Base-by-base conservation (phyloP, 257 asterid genomes). In the Solanum sparsipilum region DNA sequence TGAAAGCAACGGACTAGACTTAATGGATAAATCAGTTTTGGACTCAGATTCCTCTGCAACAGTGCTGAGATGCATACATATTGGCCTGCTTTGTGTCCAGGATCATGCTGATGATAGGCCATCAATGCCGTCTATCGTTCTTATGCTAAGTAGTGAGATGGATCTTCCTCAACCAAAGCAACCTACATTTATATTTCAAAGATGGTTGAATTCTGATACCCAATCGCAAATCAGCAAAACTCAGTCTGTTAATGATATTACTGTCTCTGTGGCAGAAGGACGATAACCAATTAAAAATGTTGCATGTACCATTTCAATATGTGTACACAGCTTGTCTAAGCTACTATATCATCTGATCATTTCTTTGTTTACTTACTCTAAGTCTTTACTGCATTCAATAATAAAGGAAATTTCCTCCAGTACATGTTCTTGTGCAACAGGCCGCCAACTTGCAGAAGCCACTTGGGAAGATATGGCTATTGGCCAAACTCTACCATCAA, bases 71-170 rank as follows among this genome's bases (percentile, higher is more conserved):
- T 94, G 96, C 90, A 91, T 95, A 48, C 92, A 94, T 21, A 92
- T 93, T 9, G 96, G 94, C 5, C 88, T 95, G 68, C 75, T 95
- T 84, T 93, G 98, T 86, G 96, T 95, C 29, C 97, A 95, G 83
- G 93, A 95, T 75, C 90, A 86, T 68, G 91, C 94, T 1, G 85
- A 70, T 48, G 94, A 93, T 31, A 89, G 98, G 44, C 95, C 98
- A 0, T 67, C 91, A 6, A 94, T 95, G 90, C 89, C 93, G 8
- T 85, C 89, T 18, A 92, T 94, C 10, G 89, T 87, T 38, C 79
- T 86, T 56, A 56, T 56, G 65, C 65, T 56, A 20, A 56, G 65
- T 56, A 56, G 65, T 56, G 65, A 56, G 65, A 56, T 56, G 25
- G 65, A 56, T 56, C 65, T 56, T 1, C 65, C 65, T 56, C 65